Percentiles rank a stretch among this genome's conserved stretches.
Evolutionary conservation across 768 basidiomycete genomes (phyloP).

Genomic region (Suillus subaureus): DNA sequence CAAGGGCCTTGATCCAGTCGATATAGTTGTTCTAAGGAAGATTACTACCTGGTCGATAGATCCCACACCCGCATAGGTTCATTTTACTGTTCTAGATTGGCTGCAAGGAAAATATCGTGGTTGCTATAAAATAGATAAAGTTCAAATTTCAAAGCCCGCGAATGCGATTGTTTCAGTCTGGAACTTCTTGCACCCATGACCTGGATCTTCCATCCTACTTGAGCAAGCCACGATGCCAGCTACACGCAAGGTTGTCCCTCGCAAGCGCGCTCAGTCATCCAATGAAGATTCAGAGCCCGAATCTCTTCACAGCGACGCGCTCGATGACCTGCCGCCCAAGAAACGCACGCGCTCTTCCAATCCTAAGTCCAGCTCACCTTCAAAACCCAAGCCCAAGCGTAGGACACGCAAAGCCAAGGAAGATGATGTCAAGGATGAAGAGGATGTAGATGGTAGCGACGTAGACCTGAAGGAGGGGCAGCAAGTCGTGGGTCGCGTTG

Average conservation of each 20-base stretch:
- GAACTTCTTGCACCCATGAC: not conserved
- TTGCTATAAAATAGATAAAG: not conserved
- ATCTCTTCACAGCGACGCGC: slow-evolving; percentile 45
- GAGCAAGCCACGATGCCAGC: not conserved
- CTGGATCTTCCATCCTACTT: not conserved
- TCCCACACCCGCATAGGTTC: not conserved
- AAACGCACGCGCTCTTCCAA: slow-evolving; percentile 24
- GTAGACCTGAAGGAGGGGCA: slow-evolving; percentile 62
- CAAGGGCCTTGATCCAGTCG: not conserved
- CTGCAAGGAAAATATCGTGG: not conserved
- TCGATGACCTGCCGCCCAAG: slow-evolving; percentile 37
- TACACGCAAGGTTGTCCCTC: slow-evolving; percentile 3
- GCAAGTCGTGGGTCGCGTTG: slow-evolving; percentile 72
- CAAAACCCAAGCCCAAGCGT: slow-evolving; percentile 28
- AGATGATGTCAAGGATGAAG: slow-evolving; percentile 12
- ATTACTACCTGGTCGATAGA: not conserved
- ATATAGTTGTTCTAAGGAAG: not conserved
- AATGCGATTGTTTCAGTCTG: not conserved
- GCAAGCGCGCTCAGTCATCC: not conserved
- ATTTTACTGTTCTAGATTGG: not conserved
- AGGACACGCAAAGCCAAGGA: slow-evolving; percentile 5
- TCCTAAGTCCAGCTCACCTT: slow-evolving; percentile 20
- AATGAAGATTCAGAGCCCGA: slow-evolving; percentile 15
- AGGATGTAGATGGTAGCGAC: slow-evolving; percentile 36
- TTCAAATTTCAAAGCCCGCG: not conserved